Percentiles rank a stretch among this genome's conserved stretches.
Evolutionary conservation across 2,329 filamentous ascomycete genomes (phyloP).

Genomic region (Emergomyces orientalis): DNA sequence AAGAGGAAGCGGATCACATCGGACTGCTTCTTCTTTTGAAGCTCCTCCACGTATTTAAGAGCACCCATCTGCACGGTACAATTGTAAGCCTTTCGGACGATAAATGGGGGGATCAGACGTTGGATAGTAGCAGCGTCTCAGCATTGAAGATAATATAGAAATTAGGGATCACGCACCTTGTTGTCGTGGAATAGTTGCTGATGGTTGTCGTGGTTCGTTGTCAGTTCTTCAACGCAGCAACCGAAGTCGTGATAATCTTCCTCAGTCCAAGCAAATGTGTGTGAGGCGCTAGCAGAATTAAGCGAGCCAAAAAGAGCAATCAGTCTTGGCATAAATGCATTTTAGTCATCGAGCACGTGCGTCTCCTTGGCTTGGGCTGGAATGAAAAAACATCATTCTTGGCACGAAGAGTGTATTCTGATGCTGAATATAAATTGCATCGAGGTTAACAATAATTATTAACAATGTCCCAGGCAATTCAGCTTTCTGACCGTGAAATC

Average conservation of each 20-base stretch:
- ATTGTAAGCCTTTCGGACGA: neutral
- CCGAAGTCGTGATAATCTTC: conserved; percentile 16
- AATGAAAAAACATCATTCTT: too few species aligned
- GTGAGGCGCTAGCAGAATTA: conserved; percentile 36
- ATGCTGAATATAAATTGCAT: neutral
- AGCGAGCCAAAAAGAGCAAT: conserved; percentile 24
- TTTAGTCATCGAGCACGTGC: neutral
- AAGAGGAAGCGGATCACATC: conserved; percentile 99
- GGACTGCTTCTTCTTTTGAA: conserved; percentile 99
- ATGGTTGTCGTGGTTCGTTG: conserved; percentile 36
- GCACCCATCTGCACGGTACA: conserved; percentile 70
- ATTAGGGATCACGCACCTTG: conserved; percentile 30
- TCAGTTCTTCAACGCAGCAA: conserved; percentile 28
- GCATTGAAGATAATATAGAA: neutral
- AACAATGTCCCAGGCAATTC: neutral
- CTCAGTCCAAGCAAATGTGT: conserved; percentile 25
- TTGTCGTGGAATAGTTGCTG: conserved; percentile 36
- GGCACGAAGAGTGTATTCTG: too few species aligned
- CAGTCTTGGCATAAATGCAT: conserved; percentile 10
- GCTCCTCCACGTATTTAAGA: conserved; percentile 99
- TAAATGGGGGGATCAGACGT: neutral
- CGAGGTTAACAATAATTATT: neutral
- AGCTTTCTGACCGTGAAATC: neutral
- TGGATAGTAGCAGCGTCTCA: neutral
- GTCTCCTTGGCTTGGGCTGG: too few species aligned